phyloP scores from a whole-genome alignment of 495 filamentous ascomycete species.

The Aspergillus mulundensis region DNA sequence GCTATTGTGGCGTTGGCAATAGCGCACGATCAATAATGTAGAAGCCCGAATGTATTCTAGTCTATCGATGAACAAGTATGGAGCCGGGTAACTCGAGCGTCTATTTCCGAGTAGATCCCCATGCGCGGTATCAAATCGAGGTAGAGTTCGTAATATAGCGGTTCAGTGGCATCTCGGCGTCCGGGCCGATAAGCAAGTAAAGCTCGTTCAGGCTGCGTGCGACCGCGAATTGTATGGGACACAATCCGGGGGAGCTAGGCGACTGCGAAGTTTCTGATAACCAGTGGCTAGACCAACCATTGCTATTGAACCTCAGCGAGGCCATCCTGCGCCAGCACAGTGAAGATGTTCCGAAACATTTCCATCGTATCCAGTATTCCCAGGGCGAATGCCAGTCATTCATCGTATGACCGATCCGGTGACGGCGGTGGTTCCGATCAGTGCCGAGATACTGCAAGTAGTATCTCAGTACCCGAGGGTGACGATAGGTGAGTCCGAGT shows the following conservation, averaged over 20 bases:
- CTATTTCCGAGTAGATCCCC: background rate
- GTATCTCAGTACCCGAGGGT: background rate
- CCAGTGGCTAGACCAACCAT: slow-evolving; percentile 3
- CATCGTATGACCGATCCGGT: background rate
- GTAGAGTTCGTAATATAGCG: background rate
- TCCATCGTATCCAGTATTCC: background rate
- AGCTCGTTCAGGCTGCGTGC: background rate
- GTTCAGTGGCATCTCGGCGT: background rate
- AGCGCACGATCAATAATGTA: background rate
- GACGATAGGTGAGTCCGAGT: background rate
- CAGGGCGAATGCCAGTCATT: slow-evolving; percentile 1
- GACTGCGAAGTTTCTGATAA: slow-evolving; percentile 3
- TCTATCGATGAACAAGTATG: background rate
- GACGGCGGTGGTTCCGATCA: background rate
- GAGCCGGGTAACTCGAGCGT: background rate
- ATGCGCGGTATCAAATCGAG: background rate
- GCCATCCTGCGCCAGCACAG: slow-evolving; percentile 18
- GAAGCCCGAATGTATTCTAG: background rate
- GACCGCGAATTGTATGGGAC: background rate
- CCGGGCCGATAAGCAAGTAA: background rate
- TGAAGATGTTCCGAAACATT: slow-evolving; percentile 1
- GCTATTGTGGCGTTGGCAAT: background rate
- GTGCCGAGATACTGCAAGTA: background rate
- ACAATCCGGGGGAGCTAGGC: background rate
- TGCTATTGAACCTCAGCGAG: background rate